Conservation (phyloP, 2,329 filamentous ascomycete genomes). For the Colletotrichum karsti region DNA sequence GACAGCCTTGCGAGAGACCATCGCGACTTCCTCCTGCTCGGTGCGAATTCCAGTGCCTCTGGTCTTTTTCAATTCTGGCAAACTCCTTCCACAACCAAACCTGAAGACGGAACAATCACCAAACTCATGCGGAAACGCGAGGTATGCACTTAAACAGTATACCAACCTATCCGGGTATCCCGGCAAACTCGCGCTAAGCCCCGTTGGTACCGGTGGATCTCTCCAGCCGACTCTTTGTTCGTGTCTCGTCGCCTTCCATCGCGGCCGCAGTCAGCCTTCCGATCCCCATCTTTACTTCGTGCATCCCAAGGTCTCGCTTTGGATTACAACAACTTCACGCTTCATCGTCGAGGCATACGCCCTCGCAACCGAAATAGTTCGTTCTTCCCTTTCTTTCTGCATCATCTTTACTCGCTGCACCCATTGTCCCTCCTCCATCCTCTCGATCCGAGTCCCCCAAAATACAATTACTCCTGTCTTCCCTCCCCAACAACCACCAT, state of each 20-base stretch:
- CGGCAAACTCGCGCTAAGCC: not conserved
- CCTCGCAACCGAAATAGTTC: constrained; percentile 31
- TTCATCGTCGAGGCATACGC: constrained; percentile 26
- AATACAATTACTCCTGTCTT: constrained; percentile 2
- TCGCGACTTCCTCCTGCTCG: not conserved
- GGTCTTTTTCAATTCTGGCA: too few relatives aligned
- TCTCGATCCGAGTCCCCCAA: constrained; percentile 1
- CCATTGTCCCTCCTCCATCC: constrained; percentile 25
- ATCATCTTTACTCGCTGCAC: constrained; percentile 22
- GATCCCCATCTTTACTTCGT: constrained; percentile 16
- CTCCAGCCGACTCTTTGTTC: constrained; percentile 26
- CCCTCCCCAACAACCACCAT: not conserved
- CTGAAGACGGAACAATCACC: too few relatives aligned
- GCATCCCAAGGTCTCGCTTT: constrained; percentile 20
- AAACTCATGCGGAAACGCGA: not conserved
- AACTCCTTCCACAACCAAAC: too few relatives aligned
- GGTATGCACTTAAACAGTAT: constrained; percentile 3
- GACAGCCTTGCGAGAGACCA: not conserved
- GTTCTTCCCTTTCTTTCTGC: constrained; percentile 30
- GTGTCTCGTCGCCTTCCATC: constrained; percentile 26
- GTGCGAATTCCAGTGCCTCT: too few relatives aligned
- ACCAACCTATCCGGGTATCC: not conserved
- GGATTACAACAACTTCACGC: constrained; percentile 23
- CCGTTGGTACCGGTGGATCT: not conserved
- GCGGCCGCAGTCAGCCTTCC: constrained; percentile 3